Conservation (phyloP, 139 green algal species). For the Chlamydomonas sp. region DNA sequence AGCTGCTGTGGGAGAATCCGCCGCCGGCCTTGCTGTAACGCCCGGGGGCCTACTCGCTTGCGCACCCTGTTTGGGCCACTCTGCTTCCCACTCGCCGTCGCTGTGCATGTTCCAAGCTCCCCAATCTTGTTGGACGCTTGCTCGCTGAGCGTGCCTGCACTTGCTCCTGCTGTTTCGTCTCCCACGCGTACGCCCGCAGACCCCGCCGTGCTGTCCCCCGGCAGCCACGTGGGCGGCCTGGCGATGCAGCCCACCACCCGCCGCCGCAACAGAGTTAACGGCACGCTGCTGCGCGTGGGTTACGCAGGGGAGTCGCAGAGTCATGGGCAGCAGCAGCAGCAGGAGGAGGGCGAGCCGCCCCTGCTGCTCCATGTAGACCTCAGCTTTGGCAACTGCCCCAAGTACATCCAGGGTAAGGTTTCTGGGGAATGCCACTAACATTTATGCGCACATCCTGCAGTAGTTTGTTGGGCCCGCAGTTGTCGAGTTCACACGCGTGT, state of each 20-base stretch:
- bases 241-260: slow-evolving; percentile 56
- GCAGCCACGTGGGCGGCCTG: slow-evolving; percentile 30
- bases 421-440: too few relatives aligned
- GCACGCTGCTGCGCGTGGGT: background rate
- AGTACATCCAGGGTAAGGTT: slow-evolving; percentile 51
- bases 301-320: too few relatives aligned
- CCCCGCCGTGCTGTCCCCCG: background rate
- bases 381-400: slow-evolving; percentile 56
- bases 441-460: too few relatives aligned
- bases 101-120: background rate
- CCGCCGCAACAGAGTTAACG: slow-evolving; percentile 61
- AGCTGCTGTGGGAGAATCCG: too few relatives aligned
- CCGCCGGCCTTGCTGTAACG: too few relatives aligned
- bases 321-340: too few relatives aligned
- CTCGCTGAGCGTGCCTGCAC: background rate
- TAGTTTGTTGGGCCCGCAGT: too few relatives aligned
- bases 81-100: background rate
- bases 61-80: too few relatives aligned
- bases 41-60: background rate
- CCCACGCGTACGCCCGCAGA: background rate
- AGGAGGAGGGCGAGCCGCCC: background rate
- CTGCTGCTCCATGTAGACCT: slow-evolving; percentile 10
- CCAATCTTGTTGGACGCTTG: background rate
- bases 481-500: too few relatives aligned
- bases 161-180: background rate